A percentile compares a stretch with the other conserved stretches of the same genome.
These are phyloP conservation scores for Saposhnikovia divaricata DNA, from an alignment of 129 eudicot species.

Conservation along the genomic window DNA sequence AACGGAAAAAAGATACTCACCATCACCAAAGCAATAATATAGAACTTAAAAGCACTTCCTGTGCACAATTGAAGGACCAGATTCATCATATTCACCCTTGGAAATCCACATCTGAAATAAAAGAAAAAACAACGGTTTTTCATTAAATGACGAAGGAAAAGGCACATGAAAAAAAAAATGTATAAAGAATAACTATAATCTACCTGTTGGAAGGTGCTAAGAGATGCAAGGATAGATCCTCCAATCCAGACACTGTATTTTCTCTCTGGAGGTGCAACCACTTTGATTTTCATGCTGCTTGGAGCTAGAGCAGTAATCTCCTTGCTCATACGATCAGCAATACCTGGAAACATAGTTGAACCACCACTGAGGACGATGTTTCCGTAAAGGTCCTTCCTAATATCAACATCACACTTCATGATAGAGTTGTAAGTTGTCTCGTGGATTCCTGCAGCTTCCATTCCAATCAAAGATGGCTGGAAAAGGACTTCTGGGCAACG, in stretches of 20 bases:
- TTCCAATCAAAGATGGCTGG: slow-evolving; percentile 10
- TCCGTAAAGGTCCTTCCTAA: slow-evolving; percentile 4
- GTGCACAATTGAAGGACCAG: slow-evolving; percentile 48
- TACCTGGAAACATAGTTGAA: slow-evolving; percentile 7
- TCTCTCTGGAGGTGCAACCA: slow-evolving; percentile 12
- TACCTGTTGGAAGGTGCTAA: slow-evolving; percentile 10
- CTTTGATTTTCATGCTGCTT: slow-evolving; percentile 10
- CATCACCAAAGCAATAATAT: background rate
- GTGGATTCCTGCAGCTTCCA: slow-evolving; percentile 10
- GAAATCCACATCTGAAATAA: slow-evolving; percentile 50
- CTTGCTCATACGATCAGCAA: slow-evolving; percentile 11
- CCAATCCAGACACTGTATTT: slow-evolving; percentile 10
- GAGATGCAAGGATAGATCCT: slow-evolving; percentile 6
- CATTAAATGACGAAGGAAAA: background rate
- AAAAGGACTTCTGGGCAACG: slow-evolving; percentile 8
- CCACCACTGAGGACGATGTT: slow-evolving; percentile 10
- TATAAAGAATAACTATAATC: background rate
- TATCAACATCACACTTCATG: slow-evolving; percentile 5
- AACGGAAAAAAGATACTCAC: slow-evolving; percentile 2
- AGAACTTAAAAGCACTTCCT: slow-evolving; percentile 37
- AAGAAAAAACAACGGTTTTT: background rate
- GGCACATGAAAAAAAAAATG: background rate
- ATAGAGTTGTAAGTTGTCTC: background rate
- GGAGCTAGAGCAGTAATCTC: slow-evolving; percentile 9
- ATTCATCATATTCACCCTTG: slow-evolving; percentile 45